Base-by-base conservation (phyloP, 2,329 filamentous ascomycete genomes). In the Scedosporium minutisporum region DNA sequence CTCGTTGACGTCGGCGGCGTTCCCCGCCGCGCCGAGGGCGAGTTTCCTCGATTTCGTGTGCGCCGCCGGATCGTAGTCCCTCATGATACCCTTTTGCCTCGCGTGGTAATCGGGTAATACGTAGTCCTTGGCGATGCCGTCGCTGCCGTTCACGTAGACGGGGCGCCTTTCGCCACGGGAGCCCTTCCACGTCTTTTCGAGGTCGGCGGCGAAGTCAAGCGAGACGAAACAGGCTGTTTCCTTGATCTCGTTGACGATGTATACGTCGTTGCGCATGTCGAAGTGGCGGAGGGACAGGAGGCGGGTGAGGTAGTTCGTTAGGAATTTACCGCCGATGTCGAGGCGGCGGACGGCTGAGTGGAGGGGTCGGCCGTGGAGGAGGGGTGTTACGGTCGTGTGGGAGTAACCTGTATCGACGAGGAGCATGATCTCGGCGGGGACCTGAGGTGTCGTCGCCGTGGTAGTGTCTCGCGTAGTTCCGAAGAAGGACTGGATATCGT, bases 211-310 rank as follows among this genome's bases (percentile, higher is more conserved):
- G 73, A 97, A 97, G 70, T 96, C 86, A 1, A 84, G 77, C 2
- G 89, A 89, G 10, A 97, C 87, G 68, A 89, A 97, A 71, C 91
- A 96, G 0, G 89, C 87, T 4, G 88, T 82, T 72, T 99, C 95
- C 71, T 99, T 99, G 74, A 97, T 93, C 73, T 97, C 90, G 69
- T 96, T 96, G 72, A 97, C 91, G 60, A 97, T 88, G 73, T 96
- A 88, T 0, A 90, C 88, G 69, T 99, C 95, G 73, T 96, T 93
- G 65, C 95, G 87, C 86, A 99, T 93, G 72, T 97, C 93, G 74
- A 96, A 96, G 70, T 97, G 92, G 6, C 95, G 88, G 14, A 96
- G 82, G 1, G 93, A 97, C 18, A 97, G 86, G 16, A 96, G 82
- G 63, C 95, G 90, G 58, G 95, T 93, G 41, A 99, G 81, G 72